These are phyloP conservation scores for Neofusicoccum kwambonambiense DNA, from an alignment of 2,329 filamentous ascomycete genomes.

Conservation along the genomic window DNA sequence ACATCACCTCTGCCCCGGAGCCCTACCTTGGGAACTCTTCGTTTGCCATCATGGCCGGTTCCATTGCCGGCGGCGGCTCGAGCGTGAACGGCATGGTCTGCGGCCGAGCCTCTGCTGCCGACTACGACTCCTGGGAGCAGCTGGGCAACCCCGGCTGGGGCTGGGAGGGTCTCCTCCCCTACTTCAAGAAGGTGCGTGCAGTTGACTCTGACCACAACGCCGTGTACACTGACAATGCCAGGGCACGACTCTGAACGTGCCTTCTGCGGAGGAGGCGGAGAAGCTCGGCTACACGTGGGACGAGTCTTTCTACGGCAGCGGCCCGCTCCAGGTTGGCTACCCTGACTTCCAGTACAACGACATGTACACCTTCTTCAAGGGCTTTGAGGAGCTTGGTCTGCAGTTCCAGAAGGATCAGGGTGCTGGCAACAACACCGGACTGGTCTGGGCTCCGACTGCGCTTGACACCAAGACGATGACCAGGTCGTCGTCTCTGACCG, in stretches of 20 bases:
- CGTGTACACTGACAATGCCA: slow-evolving; percentile 20
- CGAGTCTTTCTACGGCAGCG: slow-evolving; percentile 17
- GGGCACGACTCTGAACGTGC: slow-evolving; percentile 29
- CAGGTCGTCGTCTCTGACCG: slow-evolving; percentile 11
- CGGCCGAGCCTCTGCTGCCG: slow-evolving; percentile 30
- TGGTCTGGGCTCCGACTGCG: slow-evolving; percentile 12
- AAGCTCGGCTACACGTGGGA: slow-evolving; percentile 32
- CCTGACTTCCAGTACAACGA: slow-evolving; percentile 30
- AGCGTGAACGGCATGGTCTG: slow-evolving; percentile 37
- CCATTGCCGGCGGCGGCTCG: slow-evolving; percentile 37
- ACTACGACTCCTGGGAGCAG: slow-evolving; percentile 54
- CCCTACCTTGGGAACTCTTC: slow-evolving; percentile 25
- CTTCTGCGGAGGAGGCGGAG: slow-evolving; percentile 23
- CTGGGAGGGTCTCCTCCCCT: slow-evolving; percentile 45
- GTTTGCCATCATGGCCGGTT: slow-evolving; percentile 33
- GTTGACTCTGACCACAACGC: background rate
- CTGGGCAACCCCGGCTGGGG: slow-evolving; percentile 61
- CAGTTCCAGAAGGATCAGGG: slow-evolving; percentile 18
- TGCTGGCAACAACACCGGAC: slow-evolving; percentile 17
- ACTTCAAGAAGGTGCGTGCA: slow-evolving; percentile 22
- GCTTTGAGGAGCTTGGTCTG: slow-evolving; percentile 18
- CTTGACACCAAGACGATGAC: slow-evolving; percentile 19
- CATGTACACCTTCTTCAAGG: slow-evolving; percentile 20
- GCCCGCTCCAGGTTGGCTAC: slow-evolving; percentile 29
- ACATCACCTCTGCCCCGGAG: slow-evolving; percentile 29